A percentile compares a stretch with the other conserved stretches of the same genome.
phyloP scores from a whole-genome alignment of 805 yeast genomes.

The Starmerella bombi region DNA sequence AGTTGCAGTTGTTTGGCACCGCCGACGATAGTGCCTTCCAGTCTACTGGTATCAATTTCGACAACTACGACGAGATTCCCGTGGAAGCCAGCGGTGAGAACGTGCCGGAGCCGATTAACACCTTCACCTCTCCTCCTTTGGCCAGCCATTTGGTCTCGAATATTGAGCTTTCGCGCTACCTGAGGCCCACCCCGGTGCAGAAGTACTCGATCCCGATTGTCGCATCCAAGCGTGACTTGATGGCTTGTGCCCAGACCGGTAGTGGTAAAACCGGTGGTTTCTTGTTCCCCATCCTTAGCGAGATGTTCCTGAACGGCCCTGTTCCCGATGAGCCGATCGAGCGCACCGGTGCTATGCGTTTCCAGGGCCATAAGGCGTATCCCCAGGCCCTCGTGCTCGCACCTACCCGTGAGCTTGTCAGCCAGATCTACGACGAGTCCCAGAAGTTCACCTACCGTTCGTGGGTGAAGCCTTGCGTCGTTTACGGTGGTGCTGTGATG shows the following conservation, averaged over 20 bases:
- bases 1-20: constrained; percentile 71
- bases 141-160: constrained; percentile 76
- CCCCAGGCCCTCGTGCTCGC: constrained; percentile 95
- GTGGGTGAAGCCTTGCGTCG: constrained; percentile 94
- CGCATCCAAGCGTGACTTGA: constrained; percentile 76
- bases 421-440: constrained; percentile 93
- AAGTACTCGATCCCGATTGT: constrained; percentile 88
- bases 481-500: constrained; percentile 97
- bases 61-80: constrained; percentile 96
- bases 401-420: constrained; percentile 97
- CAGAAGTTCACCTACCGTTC: constrained; percentile 93
- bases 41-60: constrained; percentile 95
- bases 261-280: constrained; percentile 99
- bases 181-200: constrained; percentile 93
- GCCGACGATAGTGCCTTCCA: constrained; percentile 60
- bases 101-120: constrained; percentile 83
- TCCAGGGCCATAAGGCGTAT: constrained; percentile 52
- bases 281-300: constrained; percentile 91
- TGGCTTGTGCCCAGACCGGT: constrained; percentile 98
- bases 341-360: constrained; percentile 9
- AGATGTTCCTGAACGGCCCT: constrained; percentile 83
- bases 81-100: constrained; percentile 94
- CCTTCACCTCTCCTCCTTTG: constrained; percentile 85
- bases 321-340: constrained; percentile 24
- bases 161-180: constrained; percentile 76